These are phyloP conservation scores for Entomortierella lignicola DNA, from an alignment of 192 early-diverging fungal species.

Conservation along the genomic window DNA sequence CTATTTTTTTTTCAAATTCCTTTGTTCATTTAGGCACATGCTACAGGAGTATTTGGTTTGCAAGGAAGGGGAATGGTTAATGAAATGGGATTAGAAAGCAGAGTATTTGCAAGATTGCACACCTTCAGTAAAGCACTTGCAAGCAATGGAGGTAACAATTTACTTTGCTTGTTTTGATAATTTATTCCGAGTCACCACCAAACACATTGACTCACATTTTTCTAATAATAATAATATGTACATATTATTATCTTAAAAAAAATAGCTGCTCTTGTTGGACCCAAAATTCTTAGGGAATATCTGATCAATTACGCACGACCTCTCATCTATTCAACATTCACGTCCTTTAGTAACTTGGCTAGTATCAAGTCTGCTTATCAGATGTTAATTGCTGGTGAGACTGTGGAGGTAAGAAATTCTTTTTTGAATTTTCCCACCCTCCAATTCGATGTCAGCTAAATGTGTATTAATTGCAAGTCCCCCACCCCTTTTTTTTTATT, in stretches of 20 bases:
- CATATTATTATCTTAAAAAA: too few relatives aligned
- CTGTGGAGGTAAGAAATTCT: conserved; percentile 56
- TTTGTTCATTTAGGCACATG: conserved; percentile 70
- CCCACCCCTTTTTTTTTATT: conserved; percentile 19
- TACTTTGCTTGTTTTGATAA: too few relatives aligned
- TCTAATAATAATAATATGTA: too few relatives aligned
- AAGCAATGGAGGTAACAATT: conserved; percentile 76
- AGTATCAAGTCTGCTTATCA: conserved; percentile 76
- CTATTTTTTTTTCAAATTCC: neutral
- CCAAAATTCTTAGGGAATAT: conserved; percentile 69
- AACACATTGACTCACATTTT: neutral
- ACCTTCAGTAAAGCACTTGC: conserved; percentile 90
- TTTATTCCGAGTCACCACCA: neutral
- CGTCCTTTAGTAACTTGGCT: conserved; percentile 72
- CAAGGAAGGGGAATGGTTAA: conserved; percentile 75
- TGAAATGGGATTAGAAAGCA: conserved; percentile 69
- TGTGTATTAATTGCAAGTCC: neutral
- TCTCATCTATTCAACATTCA: conserved; percentile 84
- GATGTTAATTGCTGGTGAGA: conserved; percentile 62
- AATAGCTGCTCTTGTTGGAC: conserved; percentile 83
- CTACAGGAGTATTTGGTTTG: conserved; percentile 79
- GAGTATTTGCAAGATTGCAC: conserved; percentile 80
- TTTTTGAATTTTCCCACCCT: neutral
- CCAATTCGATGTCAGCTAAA: too few relatives aligned
- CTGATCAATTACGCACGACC: conserved; percentile 87